Conservation (phyloP, 2,329 filamentous ascomycete species). For the Colletotrichum euphorbiae region DNA sequence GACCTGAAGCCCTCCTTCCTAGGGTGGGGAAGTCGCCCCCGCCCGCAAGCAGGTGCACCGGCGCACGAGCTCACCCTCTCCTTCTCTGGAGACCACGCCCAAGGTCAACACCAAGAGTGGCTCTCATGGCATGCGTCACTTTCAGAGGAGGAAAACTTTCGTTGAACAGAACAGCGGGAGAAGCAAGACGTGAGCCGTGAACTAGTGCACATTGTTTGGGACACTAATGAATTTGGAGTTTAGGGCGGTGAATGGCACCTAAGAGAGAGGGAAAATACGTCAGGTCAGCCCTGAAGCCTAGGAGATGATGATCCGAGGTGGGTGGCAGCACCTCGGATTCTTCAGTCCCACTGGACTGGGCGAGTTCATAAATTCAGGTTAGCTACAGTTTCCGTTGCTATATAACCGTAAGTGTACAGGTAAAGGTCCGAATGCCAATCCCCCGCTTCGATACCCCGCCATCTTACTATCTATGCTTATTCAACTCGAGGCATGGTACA, state of each 20-base stretch:
- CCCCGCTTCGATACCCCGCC: neutral
- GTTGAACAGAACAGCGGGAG: conserved; percentile 3
- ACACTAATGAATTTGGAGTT: conserved; percentile 11
- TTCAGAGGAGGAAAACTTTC: neutral
- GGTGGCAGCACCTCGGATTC: neutral
- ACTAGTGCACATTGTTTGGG: neutral
- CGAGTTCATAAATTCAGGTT: neutral
- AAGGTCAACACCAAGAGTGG: too few relatives aligned
- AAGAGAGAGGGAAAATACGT: neutral
- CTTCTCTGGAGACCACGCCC: too few relatives aligned
- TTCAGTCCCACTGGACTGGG: neutral
- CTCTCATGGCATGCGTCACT: conserved; percentile 10
- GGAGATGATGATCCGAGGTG: conserved; percentile 18
- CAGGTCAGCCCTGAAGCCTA: neutral
- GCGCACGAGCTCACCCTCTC: neutral
- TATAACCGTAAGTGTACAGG: too few relatives aligned
- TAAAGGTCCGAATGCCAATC: neutral
- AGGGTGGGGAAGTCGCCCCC: too few relatives aligned
- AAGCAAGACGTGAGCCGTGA: conserved; percentile 1
- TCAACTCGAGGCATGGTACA: neutral
- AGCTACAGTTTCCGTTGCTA: too few relatives aligned
- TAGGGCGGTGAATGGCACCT: conserved; percentile 14
- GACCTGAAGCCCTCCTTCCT: too few relatives aligned
- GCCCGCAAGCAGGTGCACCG: too few relatives aligned
- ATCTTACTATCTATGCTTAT: conserved; percentile 25